Evolutionary conservation across 2,329 filamentous ascomycete species (phyloP).

Genomic region (Epichloe gansuensis): DNA sequence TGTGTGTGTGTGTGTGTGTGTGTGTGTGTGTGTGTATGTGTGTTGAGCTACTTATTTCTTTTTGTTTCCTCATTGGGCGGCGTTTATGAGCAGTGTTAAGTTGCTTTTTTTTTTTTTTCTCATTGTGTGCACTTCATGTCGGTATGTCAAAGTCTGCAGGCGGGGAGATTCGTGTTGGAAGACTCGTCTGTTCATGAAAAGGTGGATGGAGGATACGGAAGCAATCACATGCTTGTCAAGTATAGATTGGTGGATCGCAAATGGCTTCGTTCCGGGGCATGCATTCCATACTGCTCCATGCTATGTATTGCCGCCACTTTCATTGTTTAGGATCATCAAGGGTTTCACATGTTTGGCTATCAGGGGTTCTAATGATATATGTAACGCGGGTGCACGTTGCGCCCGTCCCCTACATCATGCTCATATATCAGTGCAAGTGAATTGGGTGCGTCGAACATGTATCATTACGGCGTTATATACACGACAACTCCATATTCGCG

Average conservation of each 20-base stretch:
- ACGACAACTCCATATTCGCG: neutral
- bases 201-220: neutral
- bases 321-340: neutral
- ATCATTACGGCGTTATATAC: slow-evolving; percentile 7
- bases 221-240: neutral
- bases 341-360: neutral
- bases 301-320: neutral
- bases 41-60: neutral
- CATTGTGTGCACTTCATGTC: neutral
- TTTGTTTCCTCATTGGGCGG: neutral
- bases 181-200: neutral
- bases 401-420: neutral
- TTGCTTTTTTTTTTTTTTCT: neutral
- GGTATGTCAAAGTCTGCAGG: neutral
- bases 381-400: neutral
- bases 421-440: neutral
- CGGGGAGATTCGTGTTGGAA: neutral
- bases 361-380: neutral
- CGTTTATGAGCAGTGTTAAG: neutral
- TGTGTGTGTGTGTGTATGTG: neutral
- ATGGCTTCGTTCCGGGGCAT: no score
- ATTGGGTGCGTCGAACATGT: slow-evolving; percentile 3
- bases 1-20: neutral
- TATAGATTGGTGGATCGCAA: no score
- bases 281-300: no score